These are phyloP conservation scores for Luffa acutangula DNA, from an alignment of 306 rosid genomes.

Conservation along the genomic window DNA sequence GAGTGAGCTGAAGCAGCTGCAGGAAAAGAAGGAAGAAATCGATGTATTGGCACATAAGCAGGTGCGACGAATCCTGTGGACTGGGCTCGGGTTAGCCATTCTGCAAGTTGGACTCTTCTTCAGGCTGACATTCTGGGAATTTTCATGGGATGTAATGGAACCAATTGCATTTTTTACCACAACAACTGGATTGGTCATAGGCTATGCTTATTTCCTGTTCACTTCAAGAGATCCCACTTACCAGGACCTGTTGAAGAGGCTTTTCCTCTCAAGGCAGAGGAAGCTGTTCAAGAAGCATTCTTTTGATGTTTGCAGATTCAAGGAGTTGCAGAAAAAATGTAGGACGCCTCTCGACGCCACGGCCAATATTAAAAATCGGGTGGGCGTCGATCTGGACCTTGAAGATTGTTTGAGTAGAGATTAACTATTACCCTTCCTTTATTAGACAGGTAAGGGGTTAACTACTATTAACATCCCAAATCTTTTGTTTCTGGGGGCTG, in stretches of 20 bases:
- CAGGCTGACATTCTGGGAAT: conserved; percentile 97
- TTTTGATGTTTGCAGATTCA: conserved; percentile 54
- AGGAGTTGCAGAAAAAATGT: conserved; percentile 47
- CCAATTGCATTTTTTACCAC: conserved; percentile 83
- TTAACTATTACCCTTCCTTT: neutral
- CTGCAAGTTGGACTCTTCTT: conserved; percentile 59
- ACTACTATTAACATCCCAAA: conserved; percentile 1
- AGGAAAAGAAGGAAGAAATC: conserved; percentile 53
- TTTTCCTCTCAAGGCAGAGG: conserved; percentile 68
- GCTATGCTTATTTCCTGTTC: conserved; percentile 82
- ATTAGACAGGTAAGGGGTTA: neutral
- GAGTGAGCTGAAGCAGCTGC: conserved; percentile 50
- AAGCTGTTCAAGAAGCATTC: conserved; percentile 48
- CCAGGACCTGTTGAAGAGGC: conserved; percentile 83
- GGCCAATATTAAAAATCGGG: conserved; percentile 41
- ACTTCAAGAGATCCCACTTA: conserved; percentile 94
- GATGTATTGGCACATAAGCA: conserved; percentile 66
- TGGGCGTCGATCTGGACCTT: conserved; percentile 49
- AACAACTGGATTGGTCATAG: conserved; percentile 52
- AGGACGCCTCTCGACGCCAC: conserved; percentile 35
- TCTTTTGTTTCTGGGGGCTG: neutral
- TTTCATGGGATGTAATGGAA: conserved; percentile 98
- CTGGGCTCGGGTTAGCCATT: conserved; percentile 41
- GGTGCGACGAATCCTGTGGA: conserved; percentile 66
- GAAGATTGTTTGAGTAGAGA: conserved; percentile 36